Conservation (phyloP, 129 eudicot species). For the Lactuca saligna region DNA sequence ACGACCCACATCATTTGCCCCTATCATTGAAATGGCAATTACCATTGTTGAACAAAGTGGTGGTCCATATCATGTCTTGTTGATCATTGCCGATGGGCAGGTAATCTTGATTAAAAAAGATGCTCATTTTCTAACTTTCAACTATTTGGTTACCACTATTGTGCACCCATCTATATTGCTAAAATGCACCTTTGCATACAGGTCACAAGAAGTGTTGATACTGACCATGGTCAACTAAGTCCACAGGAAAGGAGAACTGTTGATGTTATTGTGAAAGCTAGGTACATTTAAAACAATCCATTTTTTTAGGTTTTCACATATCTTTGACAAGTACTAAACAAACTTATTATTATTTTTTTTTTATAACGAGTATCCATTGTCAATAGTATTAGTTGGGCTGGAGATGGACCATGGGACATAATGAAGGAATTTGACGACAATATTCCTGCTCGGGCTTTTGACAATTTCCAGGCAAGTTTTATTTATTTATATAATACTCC, state of each 20-base stretch:
- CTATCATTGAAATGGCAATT: slow-evolving; percentile 85
- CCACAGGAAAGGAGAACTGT: slow-evolving; percentile 85
- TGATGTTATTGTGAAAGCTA: slow-evolving; percentile 92
- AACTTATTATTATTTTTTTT: neutral
- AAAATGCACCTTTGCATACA: slow-evolving; percentile 23
- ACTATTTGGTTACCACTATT: slow-evolving; percentile 1
- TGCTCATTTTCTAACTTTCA: slow-evolving; percentile 1
- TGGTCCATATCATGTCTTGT: slow-evolving; percentile 94
- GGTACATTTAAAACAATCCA: slow-evolving; percentile 40
- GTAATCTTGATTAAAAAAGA: slow-evolving; percentile 29
- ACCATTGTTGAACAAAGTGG: slow-evolving; percentile 97
- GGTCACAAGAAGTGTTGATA: slow-evolving; percentile 98
- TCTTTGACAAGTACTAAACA: slow-evolving; percentile 3
- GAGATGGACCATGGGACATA: slow-evolving; percentile 79
- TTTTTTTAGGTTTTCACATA: neutral
- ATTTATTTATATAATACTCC: neutral
- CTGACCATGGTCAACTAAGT: slow-evolving; percentile 70
- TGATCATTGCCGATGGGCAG: slow-evolving; percentile 98
- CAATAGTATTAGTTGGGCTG: slow-evolving; percentile 94
- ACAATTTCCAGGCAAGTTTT: slow-evolving; percentile 84
- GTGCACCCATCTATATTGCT: slow-evolving; percentile 2
- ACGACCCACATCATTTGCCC: slow-evolving; percentile 99
- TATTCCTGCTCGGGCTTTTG: slow-evolving; percentile 92
- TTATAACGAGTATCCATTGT: slow-evolving; percentile 77
- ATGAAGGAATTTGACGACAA: slow-evolving; percentile 96